Conservation (phyloP, 179 eudicot genomes). For the Corrigiola litoralis region DNA sequence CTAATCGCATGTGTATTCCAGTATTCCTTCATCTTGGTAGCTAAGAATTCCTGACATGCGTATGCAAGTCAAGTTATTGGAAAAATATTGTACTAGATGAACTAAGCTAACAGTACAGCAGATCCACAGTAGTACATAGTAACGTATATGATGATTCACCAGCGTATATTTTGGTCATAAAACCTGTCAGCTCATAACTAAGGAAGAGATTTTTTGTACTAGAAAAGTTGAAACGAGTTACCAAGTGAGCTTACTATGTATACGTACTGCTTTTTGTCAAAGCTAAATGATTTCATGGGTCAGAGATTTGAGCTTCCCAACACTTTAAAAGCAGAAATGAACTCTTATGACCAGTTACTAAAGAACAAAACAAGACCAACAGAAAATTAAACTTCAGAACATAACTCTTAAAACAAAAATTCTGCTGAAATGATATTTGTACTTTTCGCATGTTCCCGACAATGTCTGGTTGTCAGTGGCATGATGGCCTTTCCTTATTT, state of each 20-base stretch:
- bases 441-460: conserved; percentile 42
- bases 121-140: not conserved
- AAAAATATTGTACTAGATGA: too few relatives aligned
- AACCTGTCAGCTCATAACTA: not conserved
- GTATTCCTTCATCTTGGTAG: too few relatives aligned
- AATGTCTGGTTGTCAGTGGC: conserved; percentile 53
- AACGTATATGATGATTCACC: not conserved
- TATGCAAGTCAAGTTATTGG: not conserved
- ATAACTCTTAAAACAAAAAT: not conserved
- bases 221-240: not conserved
- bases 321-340: not conserved
- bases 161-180: too few relatives aligned
- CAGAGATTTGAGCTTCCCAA: conserved; percentile 14
- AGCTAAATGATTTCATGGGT: conserved; percentile 27
- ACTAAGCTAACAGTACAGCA: too few relatives aligned
- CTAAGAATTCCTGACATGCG: too few relatives aligned
- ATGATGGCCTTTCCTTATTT: conserved; percentile 46
- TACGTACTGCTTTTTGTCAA: conserved; percentile 11
- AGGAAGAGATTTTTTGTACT: not conserved
- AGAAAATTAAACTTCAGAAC: conserved; percentile 7
- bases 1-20: too few relatives aligned
- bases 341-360: not conserved
- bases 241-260: not conserved
- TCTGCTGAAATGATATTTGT: not conserved
- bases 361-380: conserved; percentile 15